These are phyloP conservation scores for Perkinsus chesapeaki DNA, from an alignment of 169 alveolate genomes.

Conservation along the genomic window DNA sequence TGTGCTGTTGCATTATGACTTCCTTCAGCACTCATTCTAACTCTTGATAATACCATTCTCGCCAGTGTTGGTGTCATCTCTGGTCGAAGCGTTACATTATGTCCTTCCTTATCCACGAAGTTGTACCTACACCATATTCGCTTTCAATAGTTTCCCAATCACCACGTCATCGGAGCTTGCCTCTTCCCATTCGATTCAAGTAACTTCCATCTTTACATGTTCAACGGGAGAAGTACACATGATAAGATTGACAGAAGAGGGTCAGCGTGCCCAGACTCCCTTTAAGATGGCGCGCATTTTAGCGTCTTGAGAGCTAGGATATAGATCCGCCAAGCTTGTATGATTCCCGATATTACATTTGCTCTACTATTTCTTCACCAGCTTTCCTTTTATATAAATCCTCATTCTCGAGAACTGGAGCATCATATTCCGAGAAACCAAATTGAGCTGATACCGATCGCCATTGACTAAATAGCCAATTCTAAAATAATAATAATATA, in stretches of 20 bases:
- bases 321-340: too few relatives aligned
- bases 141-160: not conserved
- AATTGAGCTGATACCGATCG: not conserved
- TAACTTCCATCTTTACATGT: too few relatives aligned
- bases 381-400: conserved; percentile 31
- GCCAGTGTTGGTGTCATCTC: conserved; percentile 36
- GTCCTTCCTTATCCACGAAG: conserved; percentile 31
- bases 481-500: conserved; percentile 5
- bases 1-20: conserved; percentile 13
- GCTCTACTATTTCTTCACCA: conserved; percentile 36
- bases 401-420: conserved; percentile 32
- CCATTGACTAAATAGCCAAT: not conserved
- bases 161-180: too few relatives aligned
- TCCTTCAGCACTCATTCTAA: conserved; percentile 18
- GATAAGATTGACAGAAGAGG: too few relatives aligned
- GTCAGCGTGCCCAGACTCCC: too few relatives aligned
- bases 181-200: too few relatives aligned
- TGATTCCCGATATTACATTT: too few relatives aligned
- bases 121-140: conserved; percentile 10
- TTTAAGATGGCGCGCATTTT: too few relatives aligned
- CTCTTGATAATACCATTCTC: conserved; percentile 28
- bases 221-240: too few relatives aligned
- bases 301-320: too few relatives aligned
- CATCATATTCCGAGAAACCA: not conserved
- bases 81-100: conserved; percentile 29